A percentile compares a stretch with the other conserved stretches of the same genome.
These are phyloP conservation scores for Hypoxylon sp. DNA, from an alignment of 2,329 filamentous ascomycete species.

Conservation along the genomic window DNA sequence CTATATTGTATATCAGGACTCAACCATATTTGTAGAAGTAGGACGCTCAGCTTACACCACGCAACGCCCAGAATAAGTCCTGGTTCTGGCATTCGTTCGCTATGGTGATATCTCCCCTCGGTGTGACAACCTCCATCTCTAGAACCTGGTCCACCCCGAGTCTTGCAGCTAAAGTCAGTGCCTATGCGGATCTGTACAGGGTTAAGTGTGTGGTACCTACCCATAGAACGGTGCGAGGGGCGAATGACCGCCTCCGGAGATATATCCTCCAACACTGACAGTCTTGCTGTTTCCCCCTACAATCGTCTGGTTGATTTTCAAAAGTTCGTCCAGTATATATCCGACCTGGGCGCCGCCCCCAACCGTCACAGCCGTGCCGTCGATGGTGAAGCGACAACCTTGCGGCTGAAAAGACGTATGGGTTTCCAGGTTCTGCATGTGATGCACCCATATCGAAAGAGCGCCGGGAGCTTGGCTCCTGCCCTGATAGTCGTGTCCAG, in stretches of 20 bases:
- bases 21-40: not conserved
- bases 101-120: slow-evolving; percentile 60
- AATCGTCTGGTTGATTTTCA: slow-evolving; percentile 59
- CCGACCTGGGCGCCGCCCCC: slow-evolving; percentile 65
- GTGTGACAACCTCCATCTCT: slow-evolving; percentile 68
- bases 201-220: too few relatives aligned
- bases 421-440: slow-evolving; percentile 56
- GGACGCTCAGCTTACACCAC: slow-evolving; percentile 58
- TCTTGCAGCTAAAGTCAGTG: too few relatives aligned
- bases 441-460: slow-evolving; percentile 65
- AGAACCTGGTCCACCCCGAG: slow-evolving; percentile 73
- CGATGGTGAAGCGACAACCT: slow-evolving; percentile 57
- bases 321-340: slow-evolving; percentile 59
- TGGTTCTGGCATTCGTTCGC: slow-evolving; percentile 64
- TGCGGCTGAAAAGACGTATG: slow-evolving; percentile 56
- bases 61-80: slow-evolving; percentile 74
- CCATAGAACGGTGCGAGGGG: slow-evolving; percentile 65
- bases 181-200: too few relatives aligned
- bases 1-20: slow-evolving; percentile 45
- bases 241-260: slow-evolving; percentile 71
- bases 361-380: slow-evolving; percentile 62
- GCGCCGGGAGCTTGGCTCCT: slow-evolving; percentile 62
- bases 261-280: slow-evolving; percentile 71
- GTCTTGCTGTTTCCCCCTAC: slow-evolving; percentile 67
- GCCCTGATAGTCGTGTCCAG: slow-evolving; percentile 60